These are phyloP conservation scores for sunflower (Helianthus annuus) DNA, from an alignment of 129 eudicot species.

Conservation along the genomic window HanXRQr2.0-SUNRISE NC_035433.2:88960897-88961396, in stretches of 20 bases:
- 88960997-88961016: neutral
- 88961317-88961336: too few species aligned
- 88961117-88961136: neutral
- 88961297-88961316: too few species aligned
- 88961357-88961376: too few species aligned
- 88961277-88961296: too few species aligned
- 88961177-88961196: too few species aligned
- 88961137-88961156: neutral
- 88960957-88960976: neutral
- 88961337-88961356: too few species aligned
- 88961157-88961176: neutral
- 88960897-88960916: too few species aligned
- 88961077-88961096: neutral
- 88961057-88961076: neutral
- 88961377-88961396: too few species aligned
- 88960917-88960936: neutral
- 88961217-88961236: too few species aligned
- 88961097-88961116: neutral
- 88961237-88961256: too few species aligned
- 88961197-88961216: too few species aligned
- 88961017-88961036: neutral
- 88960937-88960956: neutral
- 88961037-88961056: neutral
- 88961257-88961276: too few species aligned
- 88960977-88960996: neutral